A percentile compares a stretch with the other conserved stretches of the same genome.
Conservation (phyloP, 2,329 filamentous ascomycete species). For the Meredithiella fracta region DNA sequence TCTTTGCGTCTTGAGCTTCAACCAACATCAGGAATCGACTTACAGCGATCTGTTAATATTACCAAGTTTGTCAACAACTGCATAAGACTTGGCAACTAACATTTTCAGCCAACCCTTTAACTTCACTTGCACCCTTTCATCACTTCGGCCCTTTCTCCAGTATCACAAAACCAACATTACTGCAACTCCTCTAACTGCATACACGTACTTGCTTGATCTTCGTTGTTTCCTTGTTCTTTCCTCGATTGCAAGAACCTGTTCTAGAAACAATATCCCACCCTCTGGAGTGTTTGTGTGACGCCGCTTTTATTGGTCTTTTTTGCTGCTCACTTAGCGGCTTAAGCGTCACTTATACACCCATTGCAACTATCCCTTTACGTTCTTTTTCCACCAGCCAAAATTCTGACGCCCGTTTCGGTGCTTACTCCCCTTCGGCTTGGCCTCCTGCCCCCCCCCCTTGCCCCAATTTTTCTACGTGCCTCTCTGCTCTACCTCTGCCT, state of each 20-base stretch:
- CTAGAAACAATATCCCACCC: too few species aligned
- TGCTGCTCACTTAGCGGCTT: background rate
- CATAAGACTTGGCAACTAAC: background rate
- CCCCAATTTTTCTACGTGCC: background rate
- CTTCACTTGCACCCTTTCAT: background rate
- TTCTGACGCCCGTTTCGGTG: background rate
- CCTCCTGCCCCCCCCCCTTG: background rate
- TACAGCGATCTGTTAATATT: background rate
- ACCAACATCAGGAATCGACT: background rate
- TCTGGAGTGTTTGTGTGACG: too few species aligned
- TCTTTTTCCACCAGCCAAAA: background rate
- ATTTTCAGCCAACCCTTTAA: too few species aligned
- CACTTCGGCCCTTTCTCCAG: background rate
- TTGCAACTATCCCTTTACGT: background rate
- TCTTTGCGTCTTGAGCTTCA: background rate
- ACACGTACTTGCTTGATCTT: too few species aligned
- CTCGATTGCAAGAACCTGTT: too few species aligned
- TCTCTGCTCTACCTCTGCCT: constrained; percentile 3
- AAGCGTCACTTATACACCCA: background rate
- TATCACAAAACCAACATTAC: background rate
- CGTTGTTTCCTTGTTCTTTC: too few species aligned
- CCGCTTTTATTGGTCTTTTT: background rate
- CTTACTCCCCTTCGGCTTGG: too few species aligned
- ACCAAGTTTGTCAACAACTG: background rate
- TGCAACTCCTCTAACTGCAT: background rate